Evolutionary conservation across 352 stramenopile genomes (phyloP).

Genomic region (Phytopythium kandeliae): DNA sequence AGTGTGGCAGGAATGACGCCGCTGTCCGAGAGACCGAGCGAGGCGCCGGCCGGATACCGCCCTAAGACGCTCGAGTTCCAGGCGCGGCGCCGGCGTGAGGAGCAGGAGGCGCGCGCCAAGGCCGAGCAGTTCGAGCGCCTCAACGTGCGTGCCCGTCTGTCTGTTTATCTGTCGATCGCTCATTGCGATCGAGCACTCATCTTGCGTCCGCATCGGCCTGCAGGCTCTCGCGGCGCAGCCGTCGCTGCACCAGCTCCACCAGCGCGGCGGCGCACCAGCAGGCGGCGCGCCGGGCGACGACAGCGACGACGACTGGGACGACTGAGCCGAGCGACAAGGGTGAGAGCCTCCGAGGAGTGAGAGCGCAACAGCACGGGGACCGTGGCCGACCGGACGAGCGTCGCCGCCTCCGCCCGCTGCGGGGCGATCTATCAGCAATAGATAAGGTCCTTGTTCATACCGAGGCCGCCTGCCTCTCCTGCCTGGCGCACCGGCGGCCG

Average conservation of each 20-base stretch:
- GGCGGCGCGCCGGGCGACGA: conserved; percentile 20
- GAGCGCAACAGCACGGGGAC: no score
- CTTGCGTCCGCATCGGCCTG: no score
- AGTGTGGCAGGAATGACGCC: conserved; percentile 37
- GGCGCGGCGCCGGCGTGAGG: conserved; percentile 43
- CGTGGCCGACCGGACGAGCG: background rate
- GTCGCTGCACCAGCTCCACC: conserved; percentile 54
- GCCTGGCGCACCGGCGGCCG: no score
- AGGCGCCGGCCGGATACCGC: conserved; percentile 17
- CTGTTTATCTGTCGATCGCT: background rate
- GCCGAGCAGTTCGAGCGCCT: conserved; percentile 64
- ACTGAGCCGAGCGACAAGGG: conserved; percentile 25
- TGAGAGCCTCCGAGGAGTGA: no score
- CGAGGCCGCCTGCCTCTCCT: background rate
- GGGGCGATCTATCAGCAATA: conserved; percentile 29
- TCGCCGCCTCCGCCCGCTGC: no score
- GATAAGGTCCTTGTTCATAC: conserved; percentile 19
- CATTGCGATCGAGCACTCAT: no score
- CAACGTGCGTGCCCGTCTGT: conserved; percentile 29
- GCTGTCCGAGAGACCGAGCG: conserved; percentile 52
- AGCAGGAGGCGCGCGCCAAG: conserved; percentile 56
- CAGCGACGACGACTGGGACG: conserved; percentile 81
- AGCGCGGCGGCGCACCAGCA: conserved; percentile 12
- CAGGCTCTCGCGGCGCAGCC: conserved; percentile 63
- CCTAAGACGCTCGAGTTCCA: conserved; percentile 74